Evolutionary conservation across 805 yeast species (phyloP).

Genomic region (Suhomyces sp.): DNA sequence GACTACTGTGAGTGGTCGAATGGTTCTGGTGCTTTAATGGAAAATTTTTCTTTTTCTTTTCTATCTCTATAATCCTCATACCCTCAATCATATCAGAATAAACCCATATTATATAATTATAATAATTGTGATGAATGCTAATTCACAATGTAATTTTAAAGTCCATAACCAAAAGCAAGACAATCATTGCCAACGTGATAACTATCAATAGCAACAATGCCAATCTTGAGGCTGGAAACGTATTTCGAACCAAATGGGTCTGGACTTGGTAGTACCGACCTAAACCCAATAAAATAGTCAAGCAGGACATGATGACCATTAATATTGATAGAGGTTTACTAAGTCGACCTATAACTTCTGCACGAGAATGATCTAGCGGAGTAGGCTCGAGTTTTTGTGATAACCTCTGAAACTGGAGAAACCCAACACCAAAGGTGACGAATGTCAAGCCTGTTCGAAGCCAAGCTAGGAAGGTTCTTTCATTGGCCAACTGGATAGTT

Average conservation of each 20-base stretch:
- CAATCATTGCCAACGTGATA: constrained; percentile 18
- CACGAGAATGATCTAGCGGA: no score
- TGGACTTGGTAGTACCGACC: constrained; percentile 28
- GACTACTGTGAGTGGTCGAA: no score
- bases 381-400: constrained; percentile 13
- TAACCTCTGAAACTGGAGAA: constrained; percentile 24
- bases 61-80: no score
- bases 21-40: no score
- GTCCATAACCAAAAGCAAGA: constrained; percentile 20
- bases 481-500: constrained; percentile 25
- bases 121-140: no score
- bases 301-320: constrained; percentile 16
- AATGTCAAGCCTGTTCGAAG: constrained; percentile 24
- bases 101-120: no score
- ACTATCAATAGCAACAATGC: constrained; percentile 17
- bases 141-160: constrained; percentile 10
- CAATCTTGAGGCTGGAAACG: constrained; percentile 26
- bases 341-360: not conserved
- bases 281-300: constrained; percentile 21
- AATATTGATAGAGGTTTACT: constrained; percentile 19
- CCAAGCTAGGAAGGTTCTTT: constrained; percentile 34
- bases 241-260: constrained; percentile 16
- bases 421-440: constrained; percentile 22
- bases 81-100: no score
- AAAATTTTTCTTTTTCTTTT: no score